Base-by-base conservation (phyloP, 192 early-diverging fungal species). In the Coemansia sp. region DNA sequence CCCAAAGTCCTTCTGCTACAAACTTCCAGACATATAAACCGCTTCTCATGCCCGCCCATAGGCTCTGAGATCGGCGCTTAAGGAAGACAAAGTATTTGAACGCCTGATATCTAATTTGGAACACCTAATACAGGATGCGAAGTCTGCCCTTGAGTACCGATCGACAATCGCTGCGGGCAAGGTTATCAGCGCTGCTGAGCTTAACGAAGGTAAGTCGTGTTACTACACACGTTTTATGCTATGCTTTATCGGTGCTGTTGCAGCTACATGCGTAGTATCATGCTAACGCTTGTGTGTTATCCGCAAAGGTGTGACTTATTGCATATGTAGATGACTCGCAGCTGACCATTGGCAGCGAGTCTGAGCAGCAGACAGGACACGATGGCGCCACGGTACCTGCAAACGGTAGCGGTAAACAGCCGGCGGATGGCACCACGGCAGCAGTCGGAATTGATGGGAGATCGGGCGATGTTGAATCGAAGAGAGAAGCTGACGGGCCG, bases 41-140 rank as follows among this genome's bases (percentile, higher is more conserved):
- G 76, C 76, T 73, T 73, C 76, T 78, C 76, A 73, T 67, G 71
- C 57, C 51, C 62, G 71, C 76, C 76, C 69, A 63, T 79, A 79
- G 76, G 71, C 76, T 58, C 56, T 79, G 76, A 79, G 71, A 73
- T 73, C 76, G 71, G 67, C 71, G 76, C 67, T 79, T 25, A 79
- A 73, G 64, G 76, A 79, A 67, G 76, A 79, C 76, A 79, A 70
- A 73, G 71, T 70, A 54, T 79, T 73, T 79, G 76, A 79, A 73
- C 76, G 76, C 76, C 76, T 79, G 76, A 69, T 79, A 54, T 79
- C 68, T 71, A 79, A 79, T 73, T 62, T 79, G 71, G 76, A 79
- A 66, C 76, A 70, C 61, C 68, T 79, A 63, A 79, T 79, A 79
- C 76, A 79, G 76, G 76, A 79, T 70, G 71, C 76, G 21, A 79